Conservation (phyloP, 345 rosid genomes). For the Sonneratia alba region DNA sequence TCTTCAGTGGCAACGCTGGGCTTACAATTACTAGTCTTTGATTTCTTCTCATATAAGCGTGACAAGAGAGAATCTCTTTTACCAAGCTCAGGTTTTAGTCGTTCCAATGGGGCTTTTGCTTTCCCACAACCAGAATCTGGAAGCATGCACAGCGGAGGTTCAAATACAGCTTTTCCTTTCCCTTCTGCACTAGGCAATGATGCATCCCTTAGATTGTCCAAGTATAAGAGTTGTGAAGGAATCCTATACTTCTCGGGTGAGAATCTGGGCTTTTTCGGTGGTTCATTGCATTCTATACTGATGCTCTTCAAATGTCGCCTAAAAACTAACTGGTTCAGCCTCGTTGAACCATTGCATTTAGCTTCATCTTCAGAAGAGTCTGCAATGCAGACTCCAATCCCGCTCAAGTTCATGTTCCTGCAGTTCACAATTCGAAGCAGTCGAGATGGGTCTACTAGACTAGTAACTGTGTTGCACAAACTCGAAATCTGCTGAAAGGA, state of each 20-base stretch:
- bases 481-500: too few relatives aligned
- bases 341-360: neutral
- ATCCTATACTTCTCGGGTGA: neutral
- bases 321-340: neutral
- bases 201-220: too few relatives aligned
- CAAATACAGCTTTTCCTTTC: too few relatives aligned
- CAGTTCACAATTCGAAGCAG: neutral
- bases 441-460: neutral
- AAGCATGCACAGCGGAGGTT: too few relatives aligned
- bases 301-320: neutral
- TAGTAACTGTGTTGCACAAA: neutral
- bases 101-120: too few relatives aligned
- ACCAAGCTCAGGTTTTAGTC: neutral
- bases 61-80: neutral
- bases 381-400: neutral
- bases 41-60: neutral
- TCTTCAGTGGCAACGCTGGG: neutral
- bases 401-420: neutral
- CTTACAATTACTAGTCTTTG: neutral
- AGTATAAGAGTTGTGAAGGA: neutral
- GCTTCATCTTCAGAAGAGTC: neutral
- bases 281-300: neutral
- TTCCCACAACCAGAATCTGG: too few relatives aligned
- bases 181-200: too few relatives aligned
- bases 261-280: neutral